These are phyloP conservation scores for Vanilla planifolia DNA, from an alignment of 106 monocot genomes.

Conservation along the genomic window DNA sequence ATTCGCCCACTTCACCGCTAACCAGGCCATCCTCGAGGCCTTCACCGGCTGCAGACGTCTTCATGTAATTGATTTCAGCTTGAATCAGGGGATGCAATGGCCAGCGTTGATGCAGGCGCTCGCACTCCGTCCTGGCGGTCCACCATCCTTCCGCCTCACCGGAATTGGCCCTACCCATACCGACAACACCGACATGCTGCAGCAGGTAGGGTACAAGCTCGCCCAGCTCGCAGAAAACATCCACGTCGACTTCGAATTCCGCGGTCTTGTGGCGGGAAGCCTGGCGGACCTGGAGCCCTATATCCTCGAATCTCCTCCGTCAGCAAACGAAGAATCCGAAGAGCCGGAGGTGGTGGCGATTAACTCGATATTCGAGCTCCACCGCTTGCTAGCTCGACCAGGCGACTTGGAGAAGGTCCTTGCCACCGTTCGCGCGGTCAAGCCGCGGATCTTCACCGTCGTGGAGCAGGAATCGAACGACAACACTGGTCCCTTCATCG, in stretches of 20 bases:
- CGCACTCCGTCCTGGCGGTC: conserved; percentile 77
- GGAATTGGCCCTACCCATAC: conserved; percentile 78
- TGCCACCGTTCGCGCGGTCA: conserved; percentile 38
- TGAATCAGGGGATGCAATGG: conserved; percentile 98
- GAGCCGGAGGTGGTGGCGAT: conserved; percentile 63
- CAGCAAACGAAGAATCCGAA: conserved; percentile 3
- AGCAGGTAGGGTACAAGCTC: conserved; percentile 84
- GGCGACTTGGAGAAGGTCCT: conserved; percentile 63
- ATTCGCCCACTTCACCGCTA: conserved; percentile 99
- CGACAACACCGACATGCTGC: conserved; percentile 62
- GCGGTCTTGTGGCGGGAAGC: conserved; percentile 45
- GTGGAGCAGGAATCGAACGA: conserved; percentile 92
- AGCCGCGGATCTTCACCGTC: conserved; percentile 68
- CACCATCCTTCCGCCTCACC: conserved; percentile 79
- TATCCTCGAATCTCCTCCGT: conserved; percentile 30
- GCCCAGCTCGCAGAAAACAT: conserved; percentile 76
- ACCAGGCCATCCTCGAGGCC: conserved; percentile 95
- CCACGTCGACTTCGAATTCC: conserved; percentile 73
- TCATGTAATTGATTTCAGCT: conserved; percentile 88
- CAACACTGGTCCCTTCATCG: conserved; percentile 61
- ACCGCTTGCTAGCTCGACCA: conserved; percentile 53
- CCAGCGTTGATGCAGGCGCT: conserved; percentile 88
- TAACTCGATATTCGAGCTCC: conserved; percentile 83
- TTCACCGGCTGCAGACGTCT: conserved; percentile 59
- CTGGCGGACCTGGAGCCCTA: conserved; percentile 77